phyloP scores from a whole-genome alignment of 169 alveolate genomes.

The Cryptosporidium baileyi region DNA sequence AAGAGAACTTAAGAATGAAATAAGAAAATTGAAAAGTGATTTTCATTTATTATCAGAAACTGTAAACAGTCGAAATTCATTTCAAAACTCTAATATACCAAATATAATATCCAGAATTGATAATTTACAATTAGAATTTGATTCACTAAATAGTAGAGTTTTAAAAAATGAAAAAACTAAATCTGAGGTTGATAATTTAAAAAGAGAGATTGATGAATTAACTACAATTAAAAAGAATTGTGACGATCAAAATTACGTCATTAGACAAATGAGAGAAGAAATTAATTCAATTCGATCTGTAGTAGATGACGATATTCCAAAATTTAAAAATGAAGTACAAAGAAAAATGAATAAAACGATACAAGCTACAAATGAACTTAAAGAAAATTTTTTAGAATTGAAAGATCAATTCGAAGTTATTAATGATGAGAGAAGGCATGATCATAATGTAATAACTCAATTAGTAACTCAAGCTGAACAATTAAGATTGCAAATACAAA shows the following conservation, averaged over 20 bases:
- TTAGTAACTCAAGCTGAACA: slow-evolving; percentile 62
- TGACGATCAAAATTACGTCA: slow-evolving; percentile 38
- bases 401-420: slow-evolving; percentile 24
- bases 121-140: slow-evolving; percentile 46
- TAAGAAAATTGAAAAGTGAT: slow-evolving; percentile 54
- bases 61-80: slow-evolving; percentile 21
- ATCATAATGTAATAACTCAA: slow-evolving; percentile 44
- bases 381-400: slow-evolving; percentile 36
- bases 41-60: slow-evolving; percentile 36
- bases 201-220: slow-evolving; percentile 36
- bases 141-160: slow-evolving; percentile 1
- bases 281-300: slow-evolving; percentile 24
- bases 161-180: slow-evolving; percentile 24
- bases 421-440: slow-evolving; percentile 56
- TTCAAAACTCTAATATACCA: slow-evolving; percentile 49
- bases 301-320: slow-evolving; percentile 56
- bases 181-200: slow-evolving; percentile 24
- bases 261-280: slow-evolving; percentile 51
- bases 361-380: slow-evolving; percentile 65
- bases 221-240: slow-evolving; percentile 1
- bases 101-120: slow-evolving; percentile 17
- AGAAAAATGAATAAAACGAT: slow-evolving; percentile 63
- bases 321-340: slow-evolving; percentile 48
- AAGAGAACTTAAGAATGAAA: slow-evolving; percentile 26
- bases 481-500: slow-evolving; percentile 51